Conservation (phyloP, 495 filamentous ascomycete species). For the Penicillium canariense region DNA sequence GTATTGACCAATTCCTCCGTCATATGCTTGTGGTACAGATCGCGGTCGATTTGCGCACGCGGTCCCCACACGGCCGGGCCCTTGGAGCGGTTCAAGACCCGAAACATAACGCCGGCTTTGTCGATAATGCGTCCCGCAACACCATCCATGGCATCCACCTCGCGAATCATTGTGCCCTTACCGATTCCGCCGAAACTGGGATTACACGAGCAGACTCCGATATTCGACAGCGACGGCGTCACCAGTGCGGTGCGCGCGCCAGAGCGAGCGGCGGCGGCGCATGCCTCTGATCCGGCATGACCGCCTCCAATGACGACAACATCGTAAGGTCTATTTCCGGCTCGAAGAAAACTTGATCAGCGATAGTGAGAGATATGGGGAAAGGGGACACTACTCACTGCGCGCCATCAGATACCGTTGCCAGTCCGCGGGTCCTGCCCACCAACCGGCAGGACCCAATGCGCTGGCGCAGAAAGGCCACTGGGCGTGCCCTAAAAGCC, state of each 20-base stretch:
- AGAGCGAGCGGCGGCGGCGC: constrained; percentile 85
- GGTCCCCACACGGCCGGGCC: constrained; percentile 97
- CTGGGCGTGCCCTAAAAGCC: constrained; percentile 36
- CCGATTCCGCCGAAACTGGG: constrained; percentile 97
- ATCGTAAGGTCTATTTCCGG: constrained; percentile 66
- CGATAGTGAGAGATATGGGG: not conserved
- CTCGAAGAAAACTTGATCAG: constrained; percentile 4
- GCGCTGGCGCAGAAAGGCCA: constrained; percentile 33
- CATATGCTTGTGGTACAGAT: constrained; percentile 90
- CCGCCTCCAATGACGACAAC: constrained; percentile 95
- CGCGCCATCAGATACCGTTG: constrained; percentile 46
- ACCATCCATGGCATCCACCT: constrained; percentile 94
- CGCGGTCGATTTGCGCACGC: constrained; percentile 91
- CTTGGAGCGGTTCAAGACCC: constrained; percentile 81
- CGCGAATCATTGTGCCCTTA: constrained; percentile 95
- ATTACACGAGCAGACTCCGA: constrained; percentile 97
- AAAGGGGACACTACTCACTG: constrained; percentile 31
- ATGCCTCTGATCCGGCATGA: constrained; percentile 93
- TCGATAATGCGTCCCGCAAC: constrained; percentile 87
- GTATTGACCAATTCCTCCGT: constrained; percentile 77
- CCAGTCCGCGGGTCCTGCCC: constrained; percentile 35
- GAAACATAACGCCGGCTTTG: constrained; percentile 90
- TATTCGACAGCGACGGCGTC: constrained; percentile 81
- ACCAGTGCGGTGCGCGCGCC: constrained; percentile 88
- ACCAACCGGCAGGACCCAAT: constrained; percentile 24